Evolutionary conservation across 1,284 basidiomycete species (phyloP), one percentile per base, ranked within the genome.

Genomic region (Rhodotorula sp.): DNA sequence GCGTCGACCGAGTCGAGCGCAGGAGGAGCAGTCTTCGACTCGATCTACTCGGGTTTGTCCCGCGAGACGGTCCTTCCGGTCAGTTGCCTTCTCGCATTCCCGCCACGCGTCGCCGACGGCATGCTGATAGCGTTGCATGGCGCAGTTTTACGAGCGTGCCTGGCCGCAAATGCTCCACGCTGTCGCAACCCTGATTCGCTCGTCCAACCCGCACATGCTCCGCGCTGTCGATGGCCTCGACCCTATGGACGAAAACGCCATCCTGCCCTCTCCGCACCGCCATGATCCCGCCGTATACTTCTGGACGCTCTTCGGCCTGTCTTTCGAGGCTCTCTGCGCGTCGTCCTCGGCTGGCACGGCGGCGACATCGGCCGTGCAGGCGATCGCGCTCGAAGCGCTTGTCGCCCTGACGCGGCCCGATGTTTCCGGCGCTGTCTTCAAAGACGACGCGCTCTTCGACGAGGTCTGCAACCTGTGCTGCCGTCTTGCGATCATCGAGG

Each of bases 21-120:
- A 8, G 72, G 75, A 23, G 77, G 78, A 56, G 78, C 78, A 9
- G 75, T 74, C 10, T 83, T 93, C 57, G 93, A 96, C 77, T 87
- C 90, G 3, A 89, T 91, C 7, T 92, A 93, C 79, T 90, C 90
- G 12, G 93, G 90, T 62, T 84, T 98, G 21, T 93, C 93, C 4
- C 89, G 91, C 74, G 94, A 97, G 74, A 91, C 97, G 7, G 84
- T 97, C 4, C 82, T 97, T 57, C 95, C 93, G 8, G 92, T 94
- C 78, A 79, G 90, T 83, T 50, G 0, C 72, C 70, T 60, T 76
- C 73, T 61, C n/a, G 44, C 16, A 16, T 23, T 10, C 34, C 34
- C 50, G 16, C 27, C n/a, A 25, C 42, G 0, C 16, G 3, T 23
- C 8, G 34, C n/a, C 46, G 41, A 49, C 44, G n/a, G 25, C 41